These are phyloP conservation scores for Aspergillus intermedius DNA, from an alignment of 2,329 filamentous ascomycete species.

Conservation along the genomic window DNA sequence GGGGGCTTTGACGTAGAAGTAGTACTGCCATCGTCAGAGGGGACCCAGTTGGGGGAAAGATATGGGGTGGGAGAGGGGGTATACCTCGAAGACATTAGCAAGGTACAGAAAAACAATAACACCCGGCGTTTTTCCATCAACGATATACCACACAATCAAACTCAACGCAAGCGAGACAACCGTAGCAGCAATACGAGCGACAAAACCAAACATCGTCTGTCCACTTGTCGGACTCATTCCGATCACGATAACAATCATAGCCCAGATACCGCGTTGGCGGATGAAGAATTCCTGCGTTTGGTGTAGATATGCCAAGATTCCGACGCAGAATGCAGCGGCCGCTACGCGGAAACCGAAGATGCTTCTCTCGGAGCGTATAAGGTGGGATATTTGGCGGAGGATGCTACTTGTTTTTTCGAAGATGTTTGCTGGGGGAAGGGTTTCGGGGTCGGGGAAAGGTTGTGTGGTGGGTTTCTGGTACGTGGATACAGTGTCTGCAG, in stretches of 20 bases:
- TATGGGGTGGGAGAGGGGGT: background rate
- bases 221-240: slow-evolving; percentile 62
- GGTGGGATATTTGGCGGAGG: slow-evolving; percentile 50
- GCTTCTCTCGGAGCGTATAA: slow-evolving; percentile 59
- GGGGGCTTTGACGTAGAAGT: slow-evolving; percentile 62
- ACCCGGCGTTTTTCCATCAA: slow-evolving; percentile 54
- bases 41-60: background rate
- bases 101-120: slow-evolving; percentile 64
- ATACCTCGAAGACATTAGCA: slow-evolving; percentile 51
- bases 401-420: slow-evolving; percentile 57
- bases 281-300: slow-evolving; percentile 61
- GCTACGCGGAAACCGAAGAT: slow-evolving; percentile 64
- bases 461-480: slow-evolving; percentile 47
- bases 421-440: slow-evolving; percentile 56
- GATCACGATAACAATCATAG: slow-evolving; percentile 67
- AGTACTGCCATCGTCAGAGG: slow-evolving; percentile 38
- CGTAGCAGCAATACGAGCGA: slow-evolving; percentile 59
- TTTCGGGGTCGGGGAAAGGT: slow-evolving; percentile 56
- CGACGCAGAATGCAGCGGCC: slow-evolving; percentile 64
- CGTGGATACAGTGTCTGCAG: slow-evolving; percentile 34
- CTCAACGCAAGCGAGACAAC: slow-evolving; percentile 55
- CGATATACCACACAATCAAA: slow-evolving; percentile 66
- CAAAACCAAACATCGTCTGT: slow-evolving; percentile 62
- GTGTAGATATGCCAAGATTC: slow-evolving; percentile 59
- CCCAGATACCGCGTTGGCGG: slow-evolving; percentile 64